phyloP scores from a whole-genome alignment of 305 asterid species.

The Plantago rigida region DNA sequence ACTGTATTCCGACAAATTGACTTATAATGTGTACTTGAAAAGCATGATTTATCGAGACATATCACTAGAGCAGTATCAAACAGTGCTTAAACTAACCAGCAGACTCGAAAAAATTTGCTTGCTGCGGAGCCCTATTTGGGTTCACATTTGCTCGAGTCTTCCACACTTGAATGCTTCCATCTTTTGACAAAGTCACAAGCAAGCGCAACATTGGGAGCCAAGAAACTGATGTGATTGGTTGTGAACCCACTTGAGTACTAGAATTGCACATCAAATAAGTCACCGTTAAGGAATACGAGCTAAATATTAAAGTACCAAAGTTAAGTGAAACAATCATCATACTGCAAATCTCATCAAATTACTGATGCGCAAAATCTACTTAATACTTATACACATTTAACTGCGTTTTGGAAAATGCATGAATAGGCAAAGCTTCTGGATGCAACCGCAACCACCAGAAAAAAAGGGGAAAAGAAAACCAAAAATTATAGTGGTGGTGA shows the following conservation, averaged over 20 bases:
- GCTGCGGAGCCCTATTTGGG: constrained; percentile 87
- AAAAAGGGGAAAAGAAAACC: too few relatives aligned
- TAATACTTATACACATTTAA: constrained; percentile 16
- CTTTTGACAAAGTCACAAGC: constrained; percentile 89
- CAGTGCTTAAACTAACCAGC: constrained; percentile 57
- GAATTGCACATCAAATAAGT: constrained; percentile 32
- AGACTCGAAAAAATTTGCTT: constrained; percentile 92
- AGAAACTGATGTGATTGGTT: constrained; percentile 85
- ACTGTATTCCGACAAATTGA: not conserved
- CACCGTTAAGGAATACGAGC: constrained; percentile 24
- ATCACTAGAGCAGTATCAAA: constrained; percentile 10
- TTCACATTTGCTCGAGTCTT: constrained; percentile 75
- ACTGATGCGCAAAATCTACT: constrained; percentile 12
- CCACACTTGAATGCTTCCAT: constrained; percentile 97
- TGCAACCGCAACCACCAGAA: too few relatives aligned
- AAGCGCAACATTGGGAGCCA: constrained; percentile 85
- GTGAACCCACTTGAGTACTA: constrained; percentile 99
- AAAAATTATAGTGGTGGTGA: too few relatives aligned
- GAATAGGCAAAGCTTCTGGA: constrained; percentile 5
- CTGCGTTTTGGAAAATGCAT: constrained; percentile 17
- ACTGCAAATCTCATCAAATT: constrained; percentile 17
- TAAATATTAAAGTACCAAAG: constrained; percentile 16
- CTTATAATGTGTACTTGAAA: not conserved
- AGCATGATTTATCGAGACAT: constrained; percentile 21
- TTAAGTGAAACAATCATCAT: constrained; percentile 9